These are phyloP conservation scores for Neonectria magnoliae DNA, from an alignment of 2,329 filamentous ascomycete species.

Conservation along the genomic window DNA sequence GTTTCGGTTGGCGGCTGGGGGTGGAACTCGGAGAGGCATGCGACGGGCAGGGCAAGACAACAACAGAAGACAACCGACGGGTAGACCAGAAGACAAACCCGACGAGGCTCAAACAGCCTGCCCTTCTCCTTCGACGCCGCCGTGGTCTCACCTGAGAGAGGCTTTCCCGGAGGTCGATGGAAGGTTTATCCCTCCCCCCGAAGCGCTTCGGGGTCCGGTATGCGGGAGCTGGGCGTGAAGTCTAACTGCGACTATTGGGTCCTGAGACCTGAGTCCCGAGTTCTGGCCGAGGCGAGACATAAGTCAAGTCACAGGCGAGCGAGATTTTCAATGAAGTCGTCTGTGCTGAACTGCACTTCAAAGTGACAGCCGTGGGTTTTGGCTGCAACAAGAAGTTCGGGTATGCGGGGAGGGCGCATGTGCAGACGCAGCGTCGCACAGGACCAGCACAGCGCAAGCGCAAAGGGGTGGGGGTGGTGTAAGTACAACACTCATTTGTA, in stretches of 20 bases:
- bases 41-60: slow-evolving; percentile 29
- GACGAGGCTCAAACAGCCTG: slow-evolving; percentile 32
- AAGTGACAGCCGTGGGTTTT: slow-evolving; percentile 10
- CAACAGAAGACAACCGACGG: slow-evolving; percentile 22
- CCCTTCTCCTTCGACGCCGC: slow-evolving; percentile 9
- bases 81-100: slow-evolving; percentile 32
- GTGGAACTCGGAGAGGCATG: slow-evolving; percentile 31
- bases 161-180: neutral
- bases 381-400: slow-evolving; percentile 14
- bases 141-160: slow-evolving; percentile 18
- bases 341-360: too few species aligned
- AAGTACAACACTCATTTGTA: too few species aligned
- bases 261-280: neutral
- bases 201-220: neutral
- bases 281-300: slow-evolving; percentile 12
- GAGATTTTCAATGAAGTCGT: neutral
- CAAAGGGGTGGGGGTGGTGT: slow-evolving; percentile 4
- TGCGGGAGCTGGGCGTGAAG: neutral
- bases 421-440: slow-evolving; percentile 16
- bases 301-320: neutral
- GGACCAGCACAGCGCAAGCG: slow-evolving; percentile 7
- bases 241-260: neutral
- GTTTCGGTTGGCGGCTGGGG: slow-evolving; percentile 18
- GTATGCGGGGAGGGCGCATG: slow-evolving; percentile 17
- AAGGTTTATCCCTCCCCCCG: too few species aligned